phyloP scores from a whole-genome alignment of 1,284 basidiomycete species.

The Leccinum subfulvum region DNA sequence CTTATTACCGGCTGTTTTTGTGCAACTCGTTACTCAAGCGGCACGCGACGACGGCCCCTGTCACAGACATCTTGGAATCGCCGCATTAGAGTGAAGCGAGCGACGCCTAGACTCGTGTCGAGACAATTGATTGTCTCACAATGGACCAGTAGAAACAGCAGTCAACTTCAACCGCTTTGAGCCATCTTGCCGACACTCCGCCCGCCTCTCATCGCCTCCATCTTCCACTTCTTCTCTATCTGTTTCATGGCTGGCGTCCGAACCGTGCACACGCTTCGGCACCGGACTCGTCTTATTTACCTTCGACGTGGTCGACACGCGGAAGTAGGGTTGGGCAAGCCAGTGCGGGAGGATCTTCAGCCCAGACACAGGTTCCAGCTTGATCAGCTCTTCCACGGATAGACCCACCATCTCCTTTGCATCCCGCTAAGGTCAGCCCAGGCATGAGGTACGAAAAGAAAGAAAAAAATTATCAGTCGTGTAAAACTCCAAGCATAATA shows the following conservation, averaged over 20 bases:
- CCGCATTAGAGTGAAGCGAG: background rate
- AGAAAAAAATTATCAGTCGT: slow-evolving; percentile 1
- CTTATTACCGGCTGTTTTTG: background rate
- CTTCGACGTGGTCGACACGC: background rate
- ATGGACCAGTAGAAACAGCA: background rate
- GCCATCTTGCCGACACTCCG: slow-evolving; percentile 3
- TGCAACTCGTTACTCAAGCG: background rate
- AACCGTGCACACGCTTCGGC: slow-evolving; percentile 14
- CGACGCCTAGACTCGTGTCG: background rate
- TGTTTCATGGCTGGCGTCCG: background rate
- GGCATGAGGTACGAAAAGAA: background rate
- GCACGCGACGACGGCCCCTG: background rate
- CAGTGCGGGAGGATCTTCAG: slow-evolving; percentile 74
- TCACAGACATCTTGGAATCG: background rate
- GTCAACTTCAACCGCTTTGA: slow-evolving; percentile 18
- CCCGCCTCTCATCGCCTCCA: background rate
- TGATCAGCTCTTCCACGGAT: slow-evolving; percentile 45
- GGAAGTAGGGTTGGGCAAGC: slow-evolving; percentile 70
- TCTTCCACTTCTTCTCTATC: background rate
- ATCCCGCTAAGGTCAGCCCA: slow-evolving; percentile 39
- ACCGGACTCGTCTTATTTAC: background rate
- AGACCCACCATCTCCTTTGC: slow-evolving; percentile 38
- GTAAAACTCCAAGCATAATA: background rate
- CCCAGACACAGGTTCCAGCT: slow-evolving; percentile 50
- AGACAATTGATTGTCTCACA: background rate